Conservation (phyloP, 345 rosid species). For the Psidium friedrichsthalianum region DNA sequence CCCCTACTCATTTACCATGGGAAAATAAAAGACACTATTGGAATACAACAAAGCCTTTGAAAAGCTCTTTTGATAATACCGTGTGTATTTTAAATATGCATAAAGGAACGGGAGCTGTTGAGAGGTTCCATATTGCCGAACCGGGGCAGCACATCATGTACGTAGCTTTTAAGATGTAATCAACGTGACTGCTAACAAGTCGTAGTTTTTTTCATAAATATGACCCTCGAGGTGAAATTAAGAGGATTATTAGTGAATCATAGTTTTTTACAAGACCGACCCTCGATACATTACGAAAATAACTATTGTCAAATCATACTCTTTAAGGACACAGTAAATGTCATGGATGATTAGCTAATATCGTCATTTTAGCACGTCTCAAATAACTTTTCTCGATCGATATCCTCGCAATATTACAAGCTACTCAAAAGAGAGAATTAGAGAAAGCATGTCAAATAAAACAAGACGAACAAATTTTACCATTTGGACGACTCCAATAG, state of each 20-base stretch:
- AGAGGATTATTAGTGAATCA: not conserved
- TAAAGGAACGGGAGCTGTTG: no score
- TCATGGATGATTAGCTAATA: not conserved
- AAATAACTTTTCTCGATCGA: not conserved
- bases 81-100: not conserved
- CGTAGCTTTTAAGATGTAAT: no score
- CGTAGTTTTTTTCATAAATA: no score
- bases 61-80: not conserved
- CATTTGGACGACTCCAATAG: not conserved
- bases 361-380: not conserved
- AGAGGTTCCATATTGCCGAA: no score
- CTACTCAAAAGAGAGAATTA: not conserved
- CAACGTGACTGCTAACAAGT: no score
- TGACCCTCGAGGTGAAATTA: not conserved
- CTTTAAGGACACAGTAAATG: not conserved
- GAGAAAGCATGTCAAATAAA: not conserved
- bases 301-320: not conserved
- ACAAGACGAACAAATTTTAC: not conserved
- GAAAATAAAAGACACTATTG: no score
- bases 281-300: fast-evolving
- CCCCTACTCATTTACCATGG: no score
- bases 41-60: no score
- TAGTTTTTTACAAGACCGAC: not conserved
- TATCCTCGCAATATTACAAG: not conserved
- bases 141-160: no score